These are phyloP conservation scores for Hawksworthiomyces lignivorus DNA, from an alignment of 2,329 filamentous ascomycete genomes.

Conservation along the genomic window DNA sequence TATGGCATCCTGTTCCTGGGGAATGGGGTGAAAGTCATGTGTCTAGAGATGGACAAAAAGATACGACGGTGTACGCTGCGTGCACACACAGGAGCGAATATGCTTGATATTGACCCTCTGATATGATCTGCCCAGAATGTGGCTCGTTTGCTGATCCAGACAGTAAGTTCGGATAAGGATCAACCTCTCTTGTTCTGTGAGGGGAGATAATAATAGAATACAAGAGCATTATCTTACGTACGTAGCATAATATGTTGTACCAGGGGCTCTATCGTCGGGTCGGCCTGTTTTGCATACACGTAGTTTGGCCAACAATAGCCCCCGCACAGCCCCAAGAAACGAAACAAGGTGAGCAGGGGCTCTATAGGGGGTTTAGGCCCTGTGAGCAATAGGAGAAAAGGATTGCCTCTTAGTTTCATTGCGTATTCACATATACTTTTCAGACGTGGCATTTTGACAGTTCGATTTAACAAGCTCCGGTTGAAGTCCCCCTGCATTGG, in stretches of 20 bases:
- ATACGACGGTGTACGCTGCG: too few species aligned
- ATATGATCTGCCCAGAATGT: conserved; percentile 5
- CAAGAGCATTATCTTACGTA: too few species aligned
- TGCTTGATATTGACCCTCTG: too few species aligned
- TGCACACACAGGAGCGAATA: too few species aligned
- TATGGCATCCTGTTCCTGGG: too few species aligned
- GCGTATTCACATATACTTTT: too few species aligned
- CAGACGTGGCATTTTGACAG: too few species aligned
- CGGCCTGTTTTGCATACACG: not conserved
- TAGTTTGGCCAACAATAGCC: not conserved
- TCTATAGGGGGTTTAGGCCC: not conserved
- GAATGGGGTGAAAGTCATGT: too few species aligned
- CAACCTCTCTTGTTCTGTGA: not conserved
- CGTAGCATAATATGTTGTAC: not conserved
- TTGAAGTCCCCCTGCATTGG: too few species aligned
- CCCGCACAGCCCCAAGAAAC: conserved; percentile 1
- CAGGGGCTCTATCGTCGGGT: not conserved
- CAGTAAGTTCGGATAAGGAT: not conserved
- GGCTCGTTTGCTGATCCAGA: conserved; percentile 4
- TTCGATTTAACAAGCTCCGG: too few species aligned
- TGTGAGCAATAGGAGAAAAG: not conserved
- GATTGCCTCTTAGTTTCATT: too few species aligned
- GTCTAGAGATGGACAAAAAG: too few species aligned
- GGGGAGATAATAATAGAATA: not conserved
- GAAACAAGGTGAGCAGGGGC: not conserved